Conservation (phyloP, 2,329 filamentous ascomycete species). For the Grosmannia clavigera region DNA sequence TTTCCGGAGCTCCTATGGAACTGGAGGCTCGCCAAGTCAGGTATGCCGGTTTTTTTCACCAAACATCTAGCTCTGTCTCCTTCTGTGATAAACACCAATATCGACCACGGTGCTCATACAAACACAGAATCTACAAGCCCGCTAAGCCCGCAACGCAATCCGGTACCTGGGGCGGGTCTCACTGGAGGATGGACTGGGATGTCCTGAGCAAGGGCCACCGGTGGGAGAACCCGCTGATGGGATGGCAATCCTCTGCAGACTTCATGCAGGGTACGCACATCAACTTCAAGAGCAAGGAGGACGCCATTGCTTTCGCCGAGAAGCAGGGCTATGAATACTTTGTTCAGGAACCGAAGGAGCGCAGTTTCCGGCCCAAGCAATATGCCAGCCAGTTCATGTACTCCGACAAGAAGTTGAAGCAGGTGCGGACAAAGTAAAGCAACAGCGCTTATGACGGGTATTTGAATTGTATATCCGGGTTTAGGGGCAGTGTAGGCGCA, state of each 20-base stretch:
- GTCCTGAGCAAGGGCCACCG: conserved; percentile 81
- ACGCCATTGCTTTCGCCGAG: conserved; percentile 87
- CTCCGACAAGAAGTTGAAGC: conserved; percentile 75
- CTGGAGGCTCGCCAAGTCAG: conserved; percentile 88
- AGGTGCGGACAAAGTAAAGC: conserved; percentile 64
- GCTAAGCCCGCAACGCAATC: conserved; percentile 95
- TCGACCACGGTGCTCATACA: neutral
- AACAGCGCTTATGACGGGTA: neutral
- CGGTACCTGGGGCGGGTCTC: conserved; percentile 68
- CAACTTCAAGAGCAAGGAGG: conserved; percentile 85
- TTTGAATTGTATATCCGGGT: neutral
- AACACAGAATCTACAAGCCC: conserved; percentile 72
- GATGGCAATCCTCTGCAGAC: conserved; percentile 94
- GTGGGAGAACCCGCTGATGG: conserved; percentile 98
- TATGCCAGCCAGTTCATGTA: conserved; percentile 97
- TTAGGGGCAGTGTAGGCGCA: neutral
- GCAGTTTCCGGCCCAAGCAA: conserved; percentile 77
- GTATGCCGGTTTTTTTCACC: conserved; percentile 35
- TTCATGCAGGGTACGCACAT: conserved; percentile 89
- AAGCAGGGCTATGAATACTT: conserved; percentile 99
- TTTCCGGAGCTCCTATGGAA: conserved; percentile 88
- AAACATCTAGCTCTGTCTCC: no score
- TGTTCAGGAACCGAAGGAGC: conserved; percentile 88
- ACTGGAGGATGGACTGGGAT: conserved; percentile 99
- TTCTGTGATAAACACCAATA: neutral